These are phyloP conservation scores for Tulasnella calospora DNA, from an alignment of 768 basidiomycete species.

Conservation along the genomic window DNA sequence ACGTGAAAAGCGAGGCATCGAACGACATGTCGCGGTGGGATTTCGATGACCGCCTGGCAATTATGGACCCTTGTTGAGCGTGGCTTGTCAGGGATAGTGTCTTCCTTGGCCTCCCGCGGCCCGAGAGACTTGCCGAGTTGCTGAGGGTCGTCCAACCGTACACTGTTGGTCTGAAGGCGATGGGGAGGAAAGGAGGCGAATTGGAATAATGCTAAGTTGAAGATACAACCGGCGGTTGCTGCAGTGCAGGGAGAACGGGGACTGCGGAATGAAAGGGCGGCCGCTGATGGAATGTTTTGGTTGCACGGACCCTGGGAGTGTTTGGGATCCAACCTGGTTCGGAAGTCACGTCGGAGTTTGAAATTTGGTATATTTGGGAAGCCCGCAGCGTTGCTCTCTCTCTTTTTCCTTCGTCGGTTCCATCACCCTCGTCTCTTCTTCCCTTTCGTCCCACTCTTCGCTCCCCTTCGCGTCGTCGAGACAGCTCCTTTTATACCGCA, in stretches of 20 bases:
- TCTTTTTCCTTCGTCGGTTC: conserved; percentile 11
- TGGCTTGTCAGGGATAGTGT: neutral
- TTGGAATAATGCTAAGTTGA: neutral
- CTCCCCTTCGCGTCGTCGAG: conserved; percentile 7
- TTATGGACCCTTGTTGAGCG: neutral
- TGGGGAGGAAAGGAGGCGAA: neutral
- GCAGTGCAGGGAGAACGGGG: neutral
- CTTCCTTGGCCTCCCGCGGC: neutral
- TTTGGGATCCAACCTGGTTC: neutral
- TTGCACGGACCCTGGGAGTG: neutral
- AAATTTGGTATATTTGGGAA: conserved; percentile 11
- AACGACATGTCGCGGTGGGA: neutral
- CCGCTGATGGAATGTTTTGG: neutral
- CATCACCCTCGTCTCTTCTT: neutral
- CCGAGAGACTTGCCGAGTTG: neutral
- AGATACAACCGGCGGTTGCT: neutral
- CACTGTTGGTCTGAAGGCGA: neutral
- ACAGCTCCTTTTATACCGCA: conserved; percentile 2
- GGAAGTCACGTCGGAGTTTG: conserved; percentile 13
- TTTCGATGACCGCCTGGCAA: neutral
- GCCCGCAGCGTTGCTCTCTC: conserved; percentile 9
- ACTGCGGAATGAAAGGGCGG: neutral
- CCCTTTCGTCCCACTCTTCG: neutral
- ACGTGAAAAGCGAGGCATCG: neutral
- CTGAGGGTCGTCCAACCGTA: neutral